Evolutionary conservation across 768 basidiomycete genomes (phyloP), one percentile per base, ranked within the genome.

Genomic region (Coprinopsis sp.): DNA sequence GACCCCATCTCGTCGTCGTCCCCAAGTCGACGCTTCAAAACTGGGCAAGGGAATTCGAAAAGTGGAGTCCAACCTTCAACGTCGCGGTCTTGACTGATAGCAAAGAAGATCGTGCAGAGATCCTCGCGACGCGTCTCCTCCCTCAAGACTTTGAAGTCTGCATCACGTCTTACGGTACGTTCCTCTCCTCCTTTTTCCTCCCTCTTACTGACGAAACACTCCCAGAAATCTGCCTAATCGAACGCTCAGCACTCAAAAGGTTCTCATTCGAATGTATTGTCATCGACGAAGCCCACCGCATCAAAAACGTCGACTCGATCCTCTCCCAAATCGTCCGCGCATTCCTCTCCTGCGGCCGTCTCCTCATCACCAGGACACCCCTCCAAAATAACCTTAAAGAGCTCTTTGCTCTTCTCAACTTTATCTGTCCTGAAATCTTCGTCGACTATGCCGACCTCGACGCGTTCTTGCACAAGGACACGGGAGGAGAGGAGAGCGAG

Each of bases 1-100:
- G 96, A 2, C 93, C 91, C 3, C 95, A 98, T 64, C 79, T 98
- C 19, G 81, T 99, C 58, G 90, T 98, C 49, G 96, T 98, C 5
- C 96, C 96, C n/a, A 98, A 98, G 66, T 94, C 92, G 1, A 99
- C 95, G 0, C 73, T 98, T 21, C 91, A 98, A 64, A 99, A 98
- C 62, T 99, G 96, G 96, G 70, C 77, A 14, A 84, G 96, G 54
- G 96, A 99, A 67, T 92, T 99, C 54, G 79, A 76, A 51, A 77
- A 75, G 51, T 98, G 96, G 96, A 84, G 89, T 0, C 87, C 91
- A 0, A 89, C 91, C 47, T 84, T 96, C 67, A 86, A 81, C 48
- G 78, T 87, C 13, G 77, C 90, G 39, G 66, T 91, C 10, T 70
- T 98, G 11, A 85, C 91, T 4, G 96, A 95, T 1, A 79, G 79